phyloP scores from a whole-genome alignment of 2,329 filamentous ascomycete genomes.

The Cordyceps fumosorosea region DNA sequence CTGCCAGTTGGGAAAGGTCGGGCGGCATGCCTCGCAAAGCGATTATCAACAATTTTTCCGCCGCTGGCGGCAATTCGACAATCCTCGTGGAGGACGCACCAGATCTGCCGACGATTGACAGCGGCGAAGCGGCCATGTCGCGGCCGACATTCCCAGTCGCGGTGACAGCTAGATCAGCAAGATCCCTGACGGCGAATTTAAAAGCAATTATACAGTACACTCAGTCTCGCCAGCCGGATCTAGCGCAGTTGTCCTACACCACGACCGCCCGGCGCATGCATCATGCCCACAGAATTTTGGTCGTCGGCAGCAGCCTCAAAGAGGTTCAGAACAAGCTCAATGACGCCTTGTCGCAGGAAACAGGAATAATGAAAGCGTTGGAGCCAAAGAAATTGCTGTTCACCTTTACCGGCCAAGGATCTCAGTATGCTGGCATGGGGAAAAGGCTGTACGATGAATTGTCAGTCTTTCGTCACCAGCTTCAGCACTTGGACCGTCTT shows the following conservation, averaged over 20 bases:
- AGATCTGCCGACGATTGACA: not conserved
- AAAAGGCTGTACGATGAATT: not conserved
- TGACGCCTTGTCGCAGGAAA: not conserved
- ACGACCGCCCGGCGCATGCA: constrained; percentile 58
- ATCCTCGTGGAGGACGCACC: constrained; percentile 51
- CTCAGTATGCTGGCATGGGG: constrained; percentile 36
- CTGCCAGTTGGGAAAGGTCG: not conserved
- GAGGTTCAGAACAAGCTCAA: not conserved
- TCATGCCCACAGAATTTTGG: constrained; percentile 42
- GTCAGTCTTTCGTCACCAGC: not conserved
- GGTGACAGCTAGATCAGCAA: not conserved
- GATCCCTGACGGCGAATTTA: not conserved
- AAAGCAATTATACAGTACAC: not conserved
- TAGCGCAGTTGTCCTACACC: constrained; percentile 41
- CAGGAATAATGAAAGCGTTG: not conserved
- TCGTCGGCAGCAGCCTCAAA: constrained; percentile 9
- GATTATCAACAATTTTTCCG: constrained; percentile 60
- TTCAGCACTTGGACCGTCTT: not conserved
- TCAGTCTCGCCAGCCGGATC: not conserved
- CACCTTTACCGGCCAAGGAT: constrained; percentile 51
- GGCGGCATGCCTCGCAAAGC: not conserved
- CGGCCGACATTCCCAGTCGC: constrained; percentile 22
- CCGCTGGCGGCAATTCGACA: constrained; percentile 66
- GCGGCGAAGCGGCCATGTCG: not conserved
- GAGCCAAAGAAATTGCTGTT: constrained; percentile 28